Base-by-base conservation (phyloP, 108 stramenopile genomes). In the Skeletonema potamos region DNA sequence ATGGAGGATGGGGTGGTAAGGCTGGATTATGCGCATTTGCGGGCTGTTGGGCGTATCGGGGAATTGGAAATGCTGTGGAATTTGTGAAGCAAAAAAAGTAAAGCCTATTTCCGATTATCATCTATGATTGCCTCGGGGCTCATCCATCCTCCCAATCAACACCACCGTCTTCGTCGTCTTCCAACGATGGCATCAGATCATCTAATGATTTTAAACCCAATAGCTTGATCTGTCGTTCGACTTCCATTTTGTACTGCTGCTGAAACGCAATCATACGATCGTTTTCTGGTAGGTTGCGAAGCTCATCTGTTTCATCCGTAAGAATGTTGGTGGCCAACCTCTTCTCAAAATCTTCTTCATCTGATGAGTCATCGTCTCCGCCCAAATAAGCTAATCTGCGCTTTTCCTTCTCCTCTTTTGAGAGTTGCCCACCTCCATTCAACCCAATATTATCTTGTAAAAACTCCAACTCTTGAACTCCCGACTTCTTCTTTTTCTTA, bases 401-500 rank as follows among this genome's bases (percentile, higher is more conserved):
- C 37, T 70, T 77, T 58, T 77, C 76, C 54, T 66, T 87, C 82
- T 84, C 84, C 54, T 79, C 87, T 70, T 62, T 70, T 24, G 74
- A 51, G 6, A 72, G 26, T 7, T 28, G 37, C 26, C 56, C 27
- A 18, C 54, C 56, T 58, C 69, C 80, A 33, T 70, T 77, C 39
- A 87, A 48, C 3, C 90, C 91, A 67, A 95, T 89, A 62, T 91
- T 95, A 63, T 95, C 82, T 15, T 72, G 63, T 27, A 95, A 76
- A 80, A 92, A 96, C 12, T 74, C 58, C 6, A 83, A 66, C 37
- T 76, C 76, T 41, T 64, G 58, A 3, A 34, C 64, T 1, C 29
- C 73, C 36, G 18, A 1, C 64, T 68, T 54, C 80, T 84, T 66
- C 64, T 69, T 27, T 36, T 59, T 58, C 65, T 69, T 83, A 6